Evolutionary conservation across 106 monocot species (phyloP), one percentile per base, ranked within the genome.

Genomic region (Dioscorea alata): DNA sequence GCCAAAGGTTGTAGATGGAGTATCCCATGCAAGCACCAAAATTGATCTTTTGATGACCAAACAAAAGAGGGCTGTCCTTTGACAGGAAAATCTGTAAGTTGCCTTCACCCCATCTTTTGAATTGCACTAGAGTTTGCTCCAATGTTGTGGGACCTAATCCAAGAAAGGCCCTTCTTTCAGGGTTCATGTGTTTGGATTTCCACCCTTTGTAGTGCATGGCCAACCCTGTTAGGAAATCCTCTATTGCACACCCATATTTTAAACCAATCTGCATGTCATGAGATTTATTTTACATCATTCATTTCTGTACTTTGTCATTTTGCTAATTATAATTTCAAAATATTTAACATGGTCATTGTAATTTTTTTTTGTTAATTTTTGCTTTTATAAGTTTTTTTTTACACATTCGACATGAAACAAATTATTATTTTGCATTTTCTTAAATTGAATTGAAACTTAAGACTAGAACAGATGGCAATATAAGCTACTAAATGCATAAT

Each of bases 191-290:
- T 31, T 75, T 35, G 32, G 84, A 77, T 31, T 70, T 80, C 91
- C 91, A 91, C 12, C 91, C 91, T 34, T 74, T 67, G 69, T 84
- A 82, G 35, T 91, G 91, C 48, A 91, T 88, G 23, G 72, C 12
- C 12, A 91, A 49, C 22, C 87, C 84, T 13, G 82, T 87, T 22
- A 84, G 57, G 5, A 88, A 59, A 71, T 91, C 91, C 49, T 91
- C 91, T 14, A 88, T 87, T 12, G 84, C 56, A 61, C 72, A 81
- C 1, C 82, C 91, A 69, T 91, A 91, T 68, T 72, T 82, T 24
- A 91, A 42, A 4, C 91, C 91, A 33, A 84, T 67, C 89, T 89
- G 68, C 57, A 64, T 50, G 20, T 50, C 65, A 66, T 48, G 4
- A 18, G 49, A 15, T 4, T 28, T 28, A 28, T 28, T 28, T 28